phyloP scores from a whole-genome alignment of 2,329 filamentous ascomycete genomes.

The Hypoxylon sp. region DNA sequence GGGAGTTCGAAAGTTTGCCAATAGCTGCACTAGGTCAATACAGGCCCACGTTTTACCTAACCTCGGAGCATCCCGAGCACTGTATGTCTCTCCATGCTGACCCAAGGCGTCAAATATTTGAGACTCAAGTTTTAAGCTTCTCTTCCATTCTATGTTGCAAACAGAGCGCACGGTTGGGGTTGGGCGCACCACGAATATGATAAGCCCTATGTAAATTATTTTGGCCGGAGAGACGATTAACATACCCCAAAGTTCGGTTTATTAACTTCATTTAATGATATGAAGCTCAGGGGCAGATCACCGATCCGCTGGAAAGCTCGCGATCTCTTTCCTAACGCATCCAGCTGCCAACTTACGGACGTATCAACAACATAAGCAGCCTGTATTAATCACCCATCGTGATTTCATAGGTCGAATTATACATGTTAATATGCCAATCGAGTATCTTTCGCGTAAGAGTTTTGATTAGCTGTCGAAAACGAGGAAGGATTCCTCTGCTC shows the following conservation, averaged over 20 bases:
- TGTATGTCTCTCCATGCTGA: neutral
- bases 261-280: conserved; percentile 4
- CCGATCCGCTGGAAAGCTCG: conserved; percentile 3
- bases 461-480: neutral
- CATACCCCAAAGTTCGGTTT: neutral
- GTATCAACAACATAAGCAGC: neutral
- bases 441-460: neutral
- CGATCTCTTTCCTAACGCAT: conserved; percentile 6
- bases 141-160: neutral
- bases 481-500: neutral
- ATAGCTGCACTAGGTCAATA: neutral
- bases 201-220: conserved; percentile 16
- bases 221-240: neutral
- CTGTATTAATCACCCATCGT: conserved; percentile 8
- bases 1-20: neutral
- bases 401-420: conserved; percentile 12
- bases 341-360: conserved; percentile 1
- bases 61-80: neutral
- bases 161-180: conserved; percentile 14
- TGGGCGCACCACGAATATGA: conserved; percentile 7
- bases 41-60: neutral
- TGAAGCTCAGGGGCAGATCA: neutral
- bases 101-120: neutral
- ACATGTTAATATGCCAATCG: neutral
- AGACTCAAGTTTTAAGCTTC: conserved; percentile 3